Conservation (phyloP, 495 filamentous ascomycete species). For the Tuber melanosporum region DNA sequence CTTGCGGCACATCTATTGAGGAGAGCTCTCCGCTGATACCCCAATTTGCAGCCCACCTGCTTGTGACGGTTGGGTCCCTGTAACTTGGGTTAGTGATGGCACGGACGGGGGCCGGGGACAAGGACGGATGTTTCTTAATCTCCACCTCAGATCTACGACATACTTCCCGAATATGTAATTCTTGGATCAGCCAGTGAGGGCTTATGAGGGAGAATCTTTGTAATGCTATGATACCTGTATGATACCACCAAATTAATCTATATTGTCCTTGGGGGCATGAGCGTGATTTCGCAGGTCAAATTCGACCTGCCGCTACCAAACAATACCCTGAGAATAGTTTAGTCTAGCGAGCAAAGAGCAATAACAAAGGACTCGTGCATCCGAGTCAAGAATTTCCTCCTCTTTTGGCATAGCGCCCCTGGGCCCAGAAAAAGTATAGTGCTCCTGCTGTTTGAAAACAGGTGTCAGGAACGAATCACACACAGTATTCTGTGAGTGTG, state of each 20-base stretch:
- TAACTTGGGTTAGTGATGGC: background rate
- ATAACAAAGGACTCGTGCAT: no score
- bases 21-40: background rate
- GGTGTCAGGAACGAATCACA: no score
- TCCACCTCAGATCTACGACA: background rate
- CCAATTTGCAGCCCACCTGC: background rate
- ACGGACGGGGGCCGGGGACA: background rate
- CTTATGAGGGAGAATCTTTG: background rate
- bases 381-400: no score
- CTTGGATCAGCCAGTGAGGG: background rate
- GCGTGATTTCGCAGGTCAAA: background rate
- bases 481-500: no score
- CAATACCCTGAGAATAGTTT: no score
- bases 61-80: background rate
- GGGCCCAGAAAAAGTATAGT: no score
- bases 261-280: background rate
- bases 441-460: no score
- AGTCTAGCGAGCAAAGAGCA: no score
- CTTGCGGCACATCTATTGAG: background rate
- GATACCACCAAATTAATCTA: background rate
- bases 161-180: background rate
- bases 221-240: background rate
- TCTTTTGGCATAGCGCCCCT: no score
- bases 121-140: background rate
- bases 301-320: no score